These are phyloP conservation scores for Abelmoschus esculentus DNA, from an alignment of 345 rosid genomes.

Conservation along the genomic window DNA sequence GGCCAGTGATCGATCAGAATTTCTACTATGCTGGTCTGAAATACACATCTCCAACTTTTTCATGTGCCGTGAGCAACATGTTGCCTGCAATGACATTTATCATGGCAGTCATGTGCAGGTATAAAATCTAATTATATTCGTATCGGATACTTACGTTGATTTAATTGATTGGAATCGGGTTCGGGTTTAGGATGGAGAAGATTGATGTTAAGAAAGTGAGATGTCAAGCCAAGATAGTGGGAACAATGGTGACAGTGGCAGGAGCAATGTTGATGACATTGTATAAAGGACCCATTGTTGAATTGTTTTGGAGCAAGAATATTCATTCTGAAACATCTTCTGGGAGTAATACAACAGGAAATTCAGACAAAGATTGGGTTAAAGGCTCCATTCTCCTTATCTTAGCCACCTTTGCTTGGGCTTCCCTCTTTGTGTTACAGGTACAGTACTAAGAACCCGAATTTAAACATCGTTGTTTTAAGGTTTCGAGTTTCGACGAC, in stretches of 20 bases:
- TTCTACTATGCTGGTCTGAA: constrained; percentile 86
- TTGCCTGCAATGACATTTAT: constrained; percentile 81
- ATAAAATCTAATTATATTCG: background rate
- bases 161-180: background rate
- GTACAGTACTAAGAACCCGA: constrained; percentile 16
- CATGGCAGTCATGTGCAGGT: constrained; percentile 59
- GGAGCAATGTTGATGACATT: constrained; percentile 90
- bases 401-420: constrained; percentile 93
- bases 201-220: constrained; percentile 55
- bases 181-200: constrained; percentile 66
- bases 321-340: constrained; percentile 24
- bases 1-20: constrained; percentile 97
- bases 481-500: too few species aligned
- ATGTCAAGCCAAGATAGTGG: constrained; percentile 69
- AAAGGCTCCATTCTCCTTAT: constrained; percentile 71
- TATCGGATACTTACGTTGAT: background rate
- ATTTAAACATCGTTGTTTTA: background rate
- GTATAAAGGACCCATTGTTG: constrained; percentile 69
- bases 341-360: constrained; percentile 6
- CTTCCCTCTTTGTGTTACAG: constrained; percentile 70
- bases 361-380: constrained; percentile 46
- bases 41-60: constrained; percentile 82
- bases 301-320: constrained; percentile 48
- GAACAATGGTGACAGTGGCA: constrained; percentile 66
- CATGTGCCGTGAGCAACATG: constrained; percentile 88